These are phyloP conservation scores for Sinapis alba DNA, from an alignment of 441 rosid genomes.

Conservation along the genomic window DNA sequence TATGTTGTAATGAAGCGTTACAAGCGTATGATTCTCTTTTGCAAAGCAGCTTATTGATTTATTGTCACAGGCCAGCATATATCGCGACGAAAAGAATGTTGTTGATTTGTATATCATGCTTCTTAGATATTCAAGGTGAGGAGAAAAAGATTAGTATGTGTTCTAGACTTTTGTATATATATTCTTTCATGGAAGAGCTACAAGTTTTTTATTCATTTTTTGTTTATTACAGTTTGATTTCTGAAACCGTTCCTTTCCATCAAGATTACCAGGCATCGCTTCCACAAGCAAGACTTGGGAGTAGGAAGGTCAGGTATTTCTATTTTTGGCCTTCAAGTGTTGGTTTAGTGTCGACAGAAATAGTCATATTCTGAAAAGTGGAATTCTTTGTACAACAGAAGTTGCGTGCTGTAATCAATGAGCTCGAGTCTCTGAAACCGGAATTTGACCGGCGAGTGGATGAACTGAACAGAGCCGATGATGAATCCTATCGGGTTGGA, in stretches of 20 bases:
- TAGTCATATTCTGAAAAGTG: conserved; percentile 15
- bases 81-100: conserved; percentile 82
- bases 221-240: conserved; percentile 60
- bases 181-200: conserved; percentile 7
- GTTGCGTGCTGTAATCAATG: conserved; percentile 62
- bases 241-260: conserved; percentile 95
- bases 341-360: conserved; percentile 3
- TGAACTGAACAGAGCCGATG: conserved; percentile 50
- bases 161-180: not conserved
- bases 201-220: conserved; percentile 14
- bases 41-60: not conserved
- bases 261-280: conserved; percentile 68
- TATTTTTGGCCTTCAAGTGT: conserved; percentile 5
- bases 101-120: conserved; percentile 94
- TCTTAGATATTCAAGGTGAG: conserved; percentile 90
- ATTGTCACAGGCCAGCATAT: conserved; percentile 66
- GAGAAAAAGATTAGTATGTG: not conserved
- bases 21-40: not conserved
- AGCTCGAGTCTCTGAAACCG: conserved; percentile 82
- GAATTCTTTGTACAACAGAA: conserved; percentile 46
- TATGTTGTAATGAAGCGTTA: not conserved
- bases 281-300: conserved; percentile 59
- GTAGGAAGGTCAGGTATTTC: conserved; percentile 70
- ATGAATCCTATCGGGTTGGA: conserved; percentile 40
- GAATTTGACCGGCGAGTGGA: conserved; percentile 62